Evolutionary conservation across 495 filamentous ascomycete genomes (phyloP).

Genomic region (Podospora sp.): DNA sequence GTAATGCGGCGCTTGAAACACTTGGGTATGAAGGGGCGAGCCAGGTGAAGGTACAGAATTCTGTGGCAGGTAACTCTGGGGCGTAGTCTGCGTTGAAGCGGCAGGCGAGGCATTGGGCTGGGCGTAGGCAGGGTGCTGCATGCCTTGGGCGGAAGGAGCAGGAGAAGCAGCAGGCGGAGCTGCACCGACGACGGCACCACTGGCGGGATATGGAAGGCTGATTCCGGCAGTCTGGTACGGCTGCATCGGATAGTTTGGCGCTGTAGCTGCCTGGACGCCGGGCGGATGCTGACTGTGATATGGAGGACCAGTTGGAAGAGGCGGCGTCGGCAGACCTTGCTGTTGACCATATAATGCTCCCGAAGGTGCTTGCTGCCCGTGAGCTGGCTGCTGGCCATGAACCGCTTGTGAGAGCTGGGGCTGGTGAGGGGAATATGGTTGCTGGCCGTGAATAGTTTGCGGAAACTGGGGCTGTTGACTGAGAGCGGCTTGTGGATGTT

Average conservation of each 20-base stretch:
- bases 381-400: not conserved
- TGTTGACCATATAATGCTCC: not conserved
- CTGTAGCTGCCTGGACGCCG: not conserved
- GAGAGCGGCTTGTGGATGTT: too few relatives aligned
- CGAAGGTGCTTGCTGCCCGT: not conserved
- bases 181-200: not conserved
- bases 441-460: too few relatives aligned
- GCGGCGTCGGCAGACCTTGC: not conserved
- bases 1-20: not conserved
- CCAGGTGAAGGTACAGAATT: not conserved
- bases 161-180: not conserved
- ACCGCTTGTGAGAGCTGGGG: too few relatives aligned
- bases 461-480: too few relatives aligned
- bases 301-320: not conserved
- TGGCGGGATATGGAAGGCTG: not conserved
- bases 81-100: not conserved
- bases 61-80: not conserved
- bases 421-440: too few relatives aligned
- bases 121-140: not conserved
- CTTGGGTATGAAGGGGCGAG: not conserved
- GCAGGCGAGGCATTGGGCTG: not conserved
- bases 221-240: not conserved
- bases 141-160: not conserved
- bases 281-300: not conserved
- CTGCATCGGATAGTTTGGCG: not conserved